Evolutionary conservation across 495 filamentous ascomycete species (phyloP), one percentile per base, ranked within the genome.

Genomic region (Lophiostoma macrostomum): DNA sequence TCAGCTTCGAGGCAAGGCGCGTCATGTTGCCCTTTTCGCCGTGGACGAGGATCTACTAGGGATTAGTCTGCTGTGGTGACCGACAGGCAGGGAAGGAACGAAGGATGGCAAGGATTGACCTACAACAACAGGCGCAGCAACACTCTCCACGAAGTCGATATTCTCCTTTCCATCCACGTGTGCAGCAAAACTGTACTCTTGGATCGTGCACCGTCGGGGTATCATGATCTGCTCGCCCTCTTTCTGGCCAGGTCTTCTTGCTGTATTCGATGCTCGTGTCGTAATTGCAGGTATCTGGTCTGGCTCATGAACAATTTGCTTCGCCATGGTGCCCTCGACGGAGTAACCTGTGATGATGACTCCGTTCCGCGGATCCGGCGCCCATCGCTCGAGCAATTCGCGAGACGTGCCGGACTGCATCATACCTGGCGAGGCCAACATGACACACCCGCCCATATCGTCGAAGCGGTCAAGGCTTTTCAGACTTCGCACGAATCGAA

Each of bases 21-120:
- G 91, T 94, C 93, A 98, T 98, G 63, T 96, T 94, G 64, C 95
- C 89, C 58, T 91, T 88, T 65, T 96, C 94, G 24, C 93, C 93
- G 62, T 98, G 93, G 4, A 98, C 93, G 19, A 98, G 80, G 44
- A 98, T 95, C 86, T 91, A 40, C 6, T 46, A 40, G 28, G 53
- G 25, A 52, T 31, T 36, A 27, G 30, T 22, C 14, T 27, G 45
- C 29, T 28, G 5, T 16, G 14, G 22, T 38, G 8, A 5, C 5
- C 27, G 14, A 11, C 54, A 10, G 49, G 29, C 10, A 16, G 14
- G 16, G 20, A 14, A 53, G 28, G 14, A 30, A 34, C 16, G n/a
- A n/a, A n/a, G n/a, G n/a, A n/a, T n/a, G n/a, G n/a, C n/a, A 39
- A 4, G 32, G 3, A 36, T 42, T 19, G n/a, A 43, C 88, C 73